Conservation (phyloP, 2,329 filamentous ascomycete species). For the Albifimbria verrucaria region DNA sequence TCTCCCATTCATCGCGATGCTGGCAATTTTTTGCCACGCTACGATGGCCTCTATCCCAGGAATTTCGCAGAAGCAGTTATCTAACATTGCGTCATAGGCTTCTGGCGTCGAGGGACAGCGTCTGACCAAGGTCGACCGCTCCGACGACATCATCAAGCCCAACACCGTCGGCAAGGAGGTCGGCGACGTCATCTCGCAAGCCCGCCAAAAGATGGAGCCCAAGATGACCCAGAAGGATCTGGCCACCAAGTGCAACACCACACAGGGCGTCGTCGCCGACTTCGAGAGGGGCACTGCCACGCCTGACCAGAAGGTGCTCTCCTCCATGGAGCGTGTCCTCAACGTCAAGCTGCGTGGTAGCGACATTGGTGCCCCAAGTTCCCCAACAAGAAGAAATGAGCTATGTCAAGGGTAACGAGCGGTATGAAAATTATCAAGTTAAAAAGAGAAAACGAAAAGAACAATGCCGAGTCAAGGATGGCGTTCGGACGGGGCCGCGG, state of each 20-base stretch:
- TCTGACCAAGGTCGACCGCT: constrained; percentile 95
- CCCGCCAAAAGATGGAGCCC: constrained; percentile 77
- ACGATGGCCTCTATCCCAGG: too few species aligned
- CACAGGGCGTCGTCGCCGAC: constrained; percentile 72
- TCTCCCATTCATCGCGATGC: too few species aligned
- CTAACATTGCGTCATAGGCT: constrained; percentile 21
- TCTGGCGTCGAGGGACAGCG: constrained; percentile 73
- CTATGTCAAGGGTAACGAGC: not conserved
- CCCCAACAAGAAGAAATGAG: constrained; percentile 62
- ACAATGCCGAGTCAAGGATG: constrained; percentile 1
- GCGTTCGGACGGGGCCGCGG: not conserved
- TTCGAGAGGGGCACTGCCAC: constrained; percentile 78
- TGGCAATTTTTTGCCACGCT: too few species aligned
- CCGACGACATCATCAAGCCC: constrained; percentile 95
- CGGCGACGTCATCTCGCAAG: constrained; percentile 76
- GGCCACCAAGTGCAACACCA: constrained; percentile 87
- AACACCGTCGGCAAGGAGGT: constrained; percentile 83
- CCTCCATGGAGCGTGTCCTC: constrained; percentile 75
- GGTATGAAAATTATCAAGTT: not conserved
- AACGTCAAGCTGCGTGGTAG: constrained; percentile 83
- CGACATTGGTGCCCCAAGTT: constrained; percentile 83
- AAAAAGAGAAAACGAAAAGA: constrained; percentile 1
- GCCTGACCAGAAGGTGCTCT: constrained; percentile 81
- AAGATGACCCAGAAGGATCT: constrained; percentile 94
- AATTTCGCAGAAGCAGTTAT: constrained; percentile 3